phyloP scores from a whole-genome alignment of 2,329 filamentous ascomycete genomes.

The Monilinia polystroma region DNA sequence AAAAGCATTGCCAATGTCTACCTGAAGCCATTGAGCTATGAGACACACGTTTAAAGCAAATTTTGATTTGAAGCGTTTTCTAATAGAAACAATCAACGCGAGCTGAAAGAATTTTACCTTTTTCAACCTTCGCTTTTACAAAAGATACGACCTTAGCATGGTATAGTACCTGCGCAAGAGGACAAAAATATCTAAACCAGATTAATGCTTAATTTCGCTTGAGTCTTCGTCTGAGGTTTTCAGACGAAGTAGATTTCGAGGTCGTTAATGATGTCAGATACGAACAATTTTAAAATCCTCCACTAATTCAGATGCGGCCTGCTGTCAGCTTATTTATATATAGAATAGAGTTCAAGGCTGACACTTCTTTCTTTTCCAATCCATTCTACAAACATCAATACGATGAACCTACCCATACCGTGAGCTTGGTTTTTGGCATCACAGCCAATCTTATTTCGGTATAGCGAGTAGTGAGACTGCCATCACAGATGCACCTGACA shows the following conservation, averaged over 20 bases:
- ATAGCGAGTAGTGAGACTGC: neutral
- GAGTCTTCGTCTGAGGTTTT: neutral
- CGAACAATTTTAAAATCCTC: neutral
- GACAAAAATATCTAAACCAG: neutral
- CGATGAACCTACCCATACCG: neutral
- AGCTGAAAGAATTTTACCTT: neutral
- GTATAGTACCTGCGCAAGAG: neutral
- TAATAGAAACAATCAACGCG: neutral
- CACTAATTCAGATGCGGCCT: neutral
- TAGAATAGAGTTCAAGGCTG: neutral
- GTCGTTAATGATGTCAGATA: neutral
- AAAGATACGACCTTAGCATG: neutral
- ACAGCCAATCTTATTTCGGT: neutral
- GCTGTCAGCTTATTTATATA: conserved; percentile 5
- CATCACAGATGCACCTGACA: neutral
- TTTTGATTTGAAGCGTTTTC: neutral
- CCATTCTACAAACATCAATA: neutral
- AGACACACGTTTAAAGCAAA: neutral
- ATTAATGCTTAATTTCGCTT: neutral
- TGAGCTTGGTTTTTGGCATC: neutral
- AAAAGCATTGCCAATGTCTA: neutral
- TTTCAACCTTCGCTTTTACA: neutral
- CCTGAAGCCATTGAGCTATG: neutral
- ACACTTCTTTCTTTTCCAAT: neutral
- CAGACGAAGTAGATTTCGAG: neutral